Base-by-base conservation (phyloP, 2,329 filamentous ascomycete species). In the Trichophyton mentagrophytes region DNA sequence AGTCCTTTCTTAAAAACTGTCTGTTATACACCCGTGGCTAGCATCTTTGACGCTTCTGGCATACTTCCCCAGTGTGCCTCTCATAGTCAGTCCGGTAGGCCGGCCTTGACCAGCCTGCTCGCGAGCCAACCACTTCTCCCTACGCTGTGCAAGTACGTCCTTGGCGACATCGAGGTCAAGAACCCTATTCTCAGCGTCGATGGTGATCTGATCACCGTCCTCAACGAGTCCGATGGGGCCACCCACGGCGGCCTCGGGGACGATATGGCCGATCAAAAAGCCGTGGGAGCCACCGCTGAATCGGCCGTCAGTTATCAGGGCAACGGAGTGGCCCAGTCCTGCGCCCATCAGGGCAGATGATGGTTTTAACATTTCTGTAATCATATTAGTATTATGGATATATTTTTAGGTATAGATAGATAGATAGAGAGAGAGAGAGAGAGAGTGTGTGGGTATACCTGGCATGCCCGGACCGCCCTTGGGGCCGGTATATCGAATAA, bases 201-300 rank as follows among this genome's bases (percentile, higher is more conserved):
- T 96, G 2, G 88, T 90, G 58, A 97, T 84, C 27, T 82, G 74
- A 73, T 97, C 92, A 1, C 89, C 92, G 67, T 95, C 82, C 66
- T 78, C 71, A 1, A 96, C 89, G 4, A 95, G 77, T 0, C 88
- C 91, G 69, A 97, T 90, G 0, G 92, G 91, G 0, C 92, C 92
- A 15, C 92, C 92, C 1, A 87, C 86, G 1, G 88, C 89, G 0
- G 92, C 92, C 74, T 97, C 92, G 1, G 92, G 92, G 2, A 88
- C 88, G 13, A 96, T 89, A 69, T 72, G 70, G 4, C 70, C 70
- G n/a, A 72, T 71, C 61, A 72, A 53, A 61, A 72, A 71, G 2
- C 70, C 70, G 58, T 72, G 70, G 82, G 65, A 84, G 74, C 51
- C 92, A 36, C 92, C 92, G 55, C 83, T 87, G 73, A 96, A 97